Conservation (phyloP, 2,329 filamentous ascomycete species). For the Fusarium burgessii region DNA sequence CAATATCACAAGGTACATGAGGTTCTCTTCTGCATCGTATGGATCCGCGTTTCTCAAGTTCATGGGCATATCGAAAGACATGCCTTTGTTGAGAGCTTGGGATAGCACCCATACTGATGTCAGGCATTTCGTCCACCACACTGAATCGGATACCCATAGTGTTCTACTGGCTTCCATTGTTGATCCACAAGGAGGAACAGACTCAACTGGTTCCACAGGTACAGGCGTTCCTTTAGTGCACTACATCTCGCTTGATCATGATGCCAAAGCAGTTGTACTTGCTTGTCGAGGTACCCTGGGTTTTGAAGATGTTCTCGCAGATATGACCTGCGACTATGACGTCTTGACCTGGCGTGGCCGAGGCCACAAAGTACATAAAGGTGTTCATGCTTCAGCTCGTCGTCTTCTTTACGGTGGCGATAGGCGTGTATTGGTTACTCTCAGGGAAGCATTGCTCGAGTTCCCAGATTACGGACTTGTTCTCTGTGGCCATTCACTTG, state of each 20-base stretch:
- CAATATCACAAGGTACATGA: conserved; percentile 74
- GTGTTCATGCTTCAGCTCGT: conserved; percentile 77
- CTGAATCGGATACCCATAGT: conserved; percentile 66
- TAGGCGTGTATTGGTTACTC: conserved; percentile 73
- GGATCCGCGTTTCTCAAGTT: conserved; percentile 72
- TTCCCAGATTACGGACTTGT: conserved; percentile 78
- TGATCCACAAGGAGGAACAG: conserved; percentile 75
- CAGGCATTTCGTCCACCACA: conserved; percentile 73
- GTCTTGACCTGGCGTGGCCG: conserved; percentile 72
- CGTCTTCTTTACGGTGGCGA: conserved; percentile 76
- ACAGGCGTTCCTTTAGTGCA: conserved; percentile 78
- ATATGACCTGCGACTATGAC: conserved; percentile 81
- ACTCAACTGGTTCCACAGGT: conserved; percentile 72
- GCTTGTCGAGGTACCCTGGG: conserved; percentile 78
- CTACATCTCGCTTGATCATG: conserved; percentile 78
- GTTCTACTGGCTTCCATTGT: conserved; percentile 78
- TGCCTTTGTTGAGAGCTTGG: conserved; percentile 56
- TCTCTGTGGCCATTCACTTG: conserved; percentile 76
- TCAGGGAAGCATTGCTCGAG: conserved; percentile 73
- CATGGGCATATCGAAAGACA: conserved; percentile 69
- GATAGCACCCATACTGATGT: conserved; percentile 70
- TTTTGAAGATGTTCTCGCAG: conserved; percentile 79
- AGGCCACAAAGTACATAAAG: conserved; percentile 78
- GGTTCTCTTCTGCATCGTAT: conserved; percentile 75
- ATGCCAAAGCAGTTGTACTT: conserved; percentile 78